These are phyloP conservation scores for Acanthamoeba pearcei DNA, from an alignment of 208 protist genomes.

Conservation along the genomic window DNA sequence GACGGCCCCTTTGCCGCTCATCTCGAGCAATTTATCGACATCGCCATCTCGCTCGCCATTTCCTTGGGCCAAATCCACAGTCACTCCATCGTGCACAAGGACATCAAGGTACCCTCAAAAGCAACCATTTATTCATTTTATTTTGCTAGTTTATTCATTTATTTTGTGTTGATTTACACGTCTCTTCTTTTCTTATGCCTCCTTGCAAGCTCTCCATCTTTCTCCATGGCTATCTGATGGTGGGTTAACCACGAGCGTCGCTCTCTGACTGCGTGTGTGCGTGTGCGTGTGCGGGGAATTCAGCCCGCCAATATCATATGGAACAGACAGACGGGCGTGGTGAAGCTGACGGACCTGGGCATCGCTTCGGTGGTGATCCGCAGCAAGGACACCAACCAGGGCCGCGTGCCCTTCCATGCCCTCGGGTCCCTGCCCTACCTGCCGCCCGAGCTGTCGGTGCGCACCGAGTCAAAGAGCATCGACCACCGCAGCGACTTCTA, in stretches of 20 bases:
- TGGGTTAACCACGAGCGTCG: no score
- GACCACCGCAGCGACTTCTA: slow-evolving; percentile 72
- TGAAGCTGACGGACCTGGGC: slow-evolving; percentile 43
- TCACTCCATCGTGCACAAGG: slow-evolving; percentile 60
- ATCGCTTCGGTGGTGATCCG: slow-evolving; percentile 60
- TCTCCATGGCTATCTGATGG: no score
- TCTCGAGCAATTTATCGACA: slow-evolving; percentile 32
- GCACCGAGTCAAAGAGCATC: neutral
- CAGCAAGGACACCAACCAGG: neutral
- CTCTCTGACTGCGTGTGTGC: neutral
- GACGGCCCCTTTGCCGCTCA: neutral
- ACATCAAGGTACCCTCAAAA: slow-evolving; percentile 34
- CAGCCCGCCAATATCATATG: slow-evolving; percentile 50
- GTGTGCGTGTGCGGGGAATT: neutral
- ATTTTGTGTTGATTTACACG: neutral
- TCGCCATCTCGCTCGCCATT: neutral
- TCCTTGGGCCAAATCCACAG: slow-evolving; percentile 38
- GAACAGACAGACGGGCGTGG: slow-evolving; percentile 39
- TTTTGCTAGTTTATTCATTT: neutral
- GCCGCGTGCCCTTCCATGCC: neutral
- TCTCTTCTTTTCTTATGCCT: no score
- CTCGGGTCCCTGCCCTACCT: slow-evolving; percentile 69
- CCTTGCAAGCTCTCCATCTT: neutral
- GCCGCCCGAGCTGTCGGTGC: slow-evolving; percentile 59
- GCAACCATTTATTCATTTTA: neutral